Evolutionary conservation across 768 basidiomycete species (phyloP).

Genomic region (Mycena sanguinolenta): DNA sequence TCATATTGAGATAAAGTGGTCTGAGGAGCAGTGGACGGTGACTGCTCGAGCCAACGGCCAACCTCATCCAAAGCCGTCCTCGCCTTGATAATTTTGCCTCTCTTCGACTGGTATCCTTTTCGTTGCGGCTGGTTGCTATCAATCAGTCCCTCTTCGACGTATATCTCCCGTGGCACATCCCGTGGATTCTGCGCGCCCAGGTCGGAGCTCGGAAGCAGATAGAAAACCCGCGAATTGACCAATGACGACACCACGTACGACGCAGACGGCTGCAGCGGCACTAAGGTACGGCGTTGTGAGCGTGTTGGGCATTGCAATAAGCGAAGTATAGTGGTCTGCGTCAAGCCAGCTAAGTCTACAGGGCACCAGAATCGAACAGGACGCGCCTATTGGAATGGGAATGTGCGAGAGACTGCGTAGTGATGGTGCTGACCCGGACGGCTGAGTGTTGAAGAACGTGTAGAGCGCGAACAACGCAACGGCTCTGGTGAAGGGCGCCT

Average conservation of each 20-base stretch:
- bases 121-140: slow-evolving; percentile 55
- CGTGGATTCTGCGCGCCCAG: slow-evolving; percentile 70
- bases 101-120: slow-evolving; percentile 74
- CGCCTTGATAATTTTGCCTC: slow-evolving; percentile 69
- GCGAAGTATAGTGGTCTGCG: slow-evolving; percentile 68
- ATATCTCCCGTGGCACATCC: slow-evolving; percentile 78
- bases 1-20: slow-evolving; percentile 57
- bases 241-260: slow-evolving; percentile 65
- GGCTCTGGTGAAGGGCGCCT: slow-evolving; percentile 67
- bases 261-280: slow-evolving; percentile 64
- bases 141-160: slow-evolving; percentile 55
- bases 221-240: slow-evolving; percentile 63
- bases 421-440: slow-evolving; percentile 63
- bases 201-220: slow-evolving; percentile 69
- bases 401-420: slow-evolving; percentile 67
- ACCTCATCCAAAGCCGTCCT: slow-evolving; percentile 62
- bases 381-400: slow-evolving; percentile 71
- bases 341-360: slow-evolving; percentile 1
- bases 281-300: slow-evolving; percentile 56
- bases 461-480: slow-evolving; percentile 79
- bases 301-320: slow-evolving; percentile 62
- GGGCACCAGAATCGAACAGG: neutral
- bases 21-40: slow-evolving; percentile 24
- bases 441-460: slow-evolving; percentile 78
- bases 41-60: slow-evolving; percentile 63